Percentiles rank a stretch among this genome's conserved stretches.
Conservation (phyloP, 176 grass and related monocot species). For the Echinochloa phyllopogon region DNA sequence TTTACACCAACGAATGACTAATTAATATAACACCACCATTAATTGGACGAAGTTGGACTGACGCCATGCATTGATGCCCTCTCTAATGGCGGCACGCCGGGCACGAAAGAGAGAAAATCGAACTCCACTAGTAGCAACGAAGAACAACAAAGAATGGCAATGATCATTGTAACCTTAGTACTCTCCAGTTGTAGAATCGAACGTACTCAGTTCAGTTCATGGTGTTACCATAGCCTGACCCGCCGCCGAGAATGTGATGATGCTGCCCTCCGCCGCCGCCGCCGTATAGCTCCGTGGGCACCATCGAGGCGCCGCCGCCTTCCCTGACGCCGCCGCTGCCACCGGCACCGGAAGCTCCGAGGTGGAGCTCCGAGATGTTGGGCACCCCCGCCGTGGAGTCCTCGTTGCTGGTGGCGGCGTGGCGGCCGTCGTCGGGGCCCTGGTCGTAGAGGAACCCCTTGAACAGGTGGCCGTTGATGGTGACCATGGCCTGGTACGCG, state of each 20-base stretch:
- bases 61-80: conserved; percentile 40
- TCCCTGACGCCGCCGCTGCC: conserved; percentile 25
- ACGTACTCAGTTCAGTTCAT: conserved; percentile 62
- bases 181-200: conserved; percentile 24
- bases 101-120: conserved; percentile 7
- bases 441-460: conserved; percentile 98
- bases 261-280: conserved; percentile 37
- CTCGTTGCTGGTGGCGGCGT: conserved; percentile 58
- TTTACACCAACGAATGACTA: conserved; percentile 40
- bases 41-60: conserved; percentile 31
- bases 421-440: conserved; percentile 78
- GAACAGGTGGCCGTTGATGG: conserved; percentile 95
- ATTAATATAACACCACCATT: conserved; percentile 30
- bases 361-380: conserved; percentile 93
- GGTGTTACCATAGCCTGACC: conserved; percentile 65
- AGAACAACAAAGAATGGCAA: conserved; percentile 45
- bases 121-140: conserved; percentile 23
- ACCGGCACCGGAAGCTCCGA: conserved; percentile 52
- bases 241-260: conserved; percentile 63
- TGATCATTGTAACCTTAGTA: conserved; percentile 51
- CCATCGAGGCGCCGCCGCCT: conserved; percentile 40
- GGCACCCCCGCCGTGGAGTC: conserved; percentile 62
- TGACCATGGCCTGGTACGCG: conserved; percentile 88
- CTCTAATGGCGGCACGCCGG: conserved; percentile 15
- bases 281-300: conserved; percentile 58